Base-by-base conservation (phyloP, 2,329 filamentous ascomycete species). In the Microsporum canis region DNA sequence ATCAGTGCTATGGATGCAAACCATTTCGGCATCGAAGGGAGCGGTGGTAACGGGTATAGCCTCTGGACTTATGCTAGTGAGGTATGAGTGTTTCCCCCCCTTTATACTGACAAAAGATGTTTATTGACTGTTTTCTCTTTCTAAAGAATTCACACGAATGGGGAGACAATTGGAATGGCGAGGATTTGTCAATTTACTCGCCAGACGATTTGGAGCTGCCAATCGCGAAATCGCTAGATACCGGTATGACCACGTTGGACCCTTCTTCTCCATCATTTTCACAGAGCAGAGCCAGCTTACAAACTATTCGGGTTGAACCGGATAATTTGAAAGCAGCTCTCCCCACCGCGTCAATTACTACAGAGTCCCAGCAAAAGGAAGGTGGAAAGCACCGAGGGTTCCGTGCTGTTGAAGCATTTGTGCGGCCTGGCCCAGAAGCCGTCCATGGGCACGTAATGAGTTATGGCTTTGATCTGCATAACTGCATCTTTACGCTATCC, bases 101-200 rank as follows among this genome's bases (percentile, higher is more conserved):
- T n/a, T 10, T 29, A 10, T 38, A 7, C 38, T 53, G n/a, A 57
- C 10, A 47, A 39, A 55, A 3, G 56, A 38, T 57, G 23, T 59
- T 36, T 56, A 51, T 67, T 64, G 64, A 75, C 61, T 64, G 43
- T 49, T 6, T 61, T 59, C 41, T 39, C 10, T 8, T 23, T 38
- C 14, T 29, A 8, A 66, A 88, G 81, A 99, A 97, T 71, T 87
- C 87, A 64, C 94, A 99, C 71, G 80, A 87, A 69, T 87, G 89
- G 76, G 94, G 94, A 60, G 94, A 99, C 69, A 85, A 90, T 66
- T 99, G 94, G 94, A 99, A 99, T 67, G 94, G 94, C 55, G 94
- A 99, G 73, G 94, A 99, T 71, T 76, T 99, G 38, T 96, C 91
- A 3, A 94, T 99, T 60, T 88, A 85, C 71, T 96, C 90, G 0